Conservation (phyloP, 352 stramenopile genomes). For the Phytophthora sansomeana region DNA sequence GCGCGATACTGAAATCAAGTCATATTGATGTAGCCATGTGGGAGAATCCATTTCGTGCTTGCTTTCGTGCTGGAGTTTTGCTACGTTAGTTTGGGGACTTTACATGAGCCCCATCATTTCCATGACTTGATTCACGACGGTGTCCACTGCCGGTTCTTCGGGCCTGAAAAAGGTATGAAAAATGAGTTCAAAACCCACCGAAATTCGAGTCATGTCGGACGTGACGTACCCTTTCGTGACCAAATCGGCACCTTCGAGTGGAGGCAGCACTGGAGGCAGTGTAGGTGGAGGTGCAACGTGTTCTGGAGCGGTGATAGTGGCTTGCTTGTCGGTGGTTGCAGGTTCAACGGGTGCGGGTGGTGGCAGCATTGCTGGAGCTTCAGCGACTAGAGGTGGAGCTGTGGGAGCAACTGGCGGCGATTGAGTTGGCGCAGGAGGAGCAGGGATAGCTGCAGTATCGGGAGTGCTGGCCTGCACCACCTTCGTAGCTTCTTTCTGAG, state of each 20-base stretch:
- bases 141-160: conserved; percentile 22
- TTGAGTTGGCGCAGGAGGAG: conserved; percentile 4
- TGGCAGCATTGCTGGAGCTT: conserved; percentile 7
- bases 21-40: conserved; percentile 32
- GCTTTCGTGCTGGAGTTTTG: neutral
- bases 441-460: neutral
- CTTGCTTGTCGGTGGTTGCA: conserved; percentile 37
- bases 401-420: conserved; percentile 23
- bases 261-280: conserved; percentile 21
- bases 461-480: conserved; percentile 13
- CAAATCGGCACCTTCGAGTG: conserved; percentile 29
- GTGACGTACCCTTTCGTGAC: conserved; percentile 35
- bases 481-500: conserved; percentile 52
- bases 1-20: conserved; percentile 26
- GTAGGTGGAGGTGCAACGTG: conserved; percentile 28
- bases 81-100: neutral
- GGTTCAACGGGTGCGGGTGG: conserved; percentile 32
- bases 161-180: conserved; percentile 7
- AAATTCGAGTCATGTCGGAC: conserved; percentile 24
- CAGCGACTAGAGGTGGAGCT: conserved; percentile 1
- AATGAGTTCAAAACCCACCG: conserved; percentile 19
- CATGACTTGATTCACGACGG: conserved; percentile 35
- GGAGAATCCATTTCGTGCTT: neutral
- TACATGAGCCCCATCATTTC: conserved; percentile 49
- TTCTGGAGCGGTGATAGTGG: conserved; percentile 39